Conservation (phyloP, 176 grass and related monocot species). For the Tuctoria greenei region DNA sequence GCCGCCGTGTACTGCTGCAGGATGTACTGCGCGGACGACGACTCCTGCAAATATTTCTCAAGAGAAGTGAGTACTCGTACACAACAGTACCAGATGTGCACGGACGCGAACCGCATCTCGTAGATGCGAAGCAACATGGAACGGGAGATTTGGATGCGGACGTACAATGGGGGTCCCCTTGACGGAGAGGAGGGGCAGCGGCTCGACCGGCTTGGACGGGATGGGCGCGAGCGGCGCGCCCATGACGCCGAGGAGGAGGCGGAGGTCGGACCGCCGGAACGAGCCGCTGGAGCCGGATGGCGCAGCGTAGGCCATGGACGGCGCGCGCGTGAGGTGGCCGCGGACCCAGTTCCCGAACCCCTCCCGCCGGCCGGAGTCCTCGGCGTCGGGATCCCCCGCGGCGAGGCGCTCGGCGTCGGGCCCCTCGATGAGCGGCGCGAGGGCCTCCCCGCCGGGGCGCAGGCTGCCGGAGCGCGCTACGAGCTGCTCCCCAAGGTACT, state of each 20-base stretch:
- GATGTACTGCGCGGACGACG: constrained; percentile 90
- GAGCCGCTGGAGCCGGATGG: constrained; percentile 35
- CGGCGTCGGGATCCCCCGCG: constrained; percentile 32
- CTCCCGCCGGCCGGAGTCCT: constrained; percentile 44
- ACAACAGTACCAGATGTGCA: constrained; percentile 27
- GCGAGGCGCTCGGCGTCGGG: constrained; percentile 57
- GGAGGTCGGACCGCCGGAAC: constrained; percentile 70
- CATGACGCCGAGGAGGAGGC: constrained; percentile 88
- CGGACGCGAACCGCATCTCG: constrained; percentile 18
- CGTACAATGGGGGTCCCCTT: constrained; percentile 87
- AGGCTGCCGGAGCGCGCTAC: constrained; percentile 66
- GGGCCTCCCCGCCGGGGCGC: constrained; percentile 55
- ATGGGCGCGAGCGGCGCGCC: constrained; percentile 81
- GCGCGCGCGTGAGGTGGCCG: constrained; percentile 59
- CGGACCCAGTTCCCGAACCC: constrained; percentile 73
- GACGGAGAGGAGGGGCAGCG: constrained; percentile 56
- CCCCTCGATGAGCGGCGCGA: constrained; percentile 76
- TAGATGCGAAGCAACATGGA: constrained; percentile 13
- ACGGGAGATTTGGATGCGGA: background rate
- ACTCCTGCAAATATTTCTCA: constrained; percentile 46
- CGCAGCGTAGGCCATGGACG: constrained; percentile 37
- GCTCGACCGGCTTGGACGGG: constrained; percentile 38
- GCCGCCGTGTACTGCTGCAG: constrained; percentile 92
- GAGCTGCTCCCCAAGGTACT: constrained; percentile 50
- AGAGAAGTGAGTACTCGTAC: background rate